Evolutionary conservation across 306 rosid genomes (phyloP).

Genomic region (Corylus avellana): DNA sequence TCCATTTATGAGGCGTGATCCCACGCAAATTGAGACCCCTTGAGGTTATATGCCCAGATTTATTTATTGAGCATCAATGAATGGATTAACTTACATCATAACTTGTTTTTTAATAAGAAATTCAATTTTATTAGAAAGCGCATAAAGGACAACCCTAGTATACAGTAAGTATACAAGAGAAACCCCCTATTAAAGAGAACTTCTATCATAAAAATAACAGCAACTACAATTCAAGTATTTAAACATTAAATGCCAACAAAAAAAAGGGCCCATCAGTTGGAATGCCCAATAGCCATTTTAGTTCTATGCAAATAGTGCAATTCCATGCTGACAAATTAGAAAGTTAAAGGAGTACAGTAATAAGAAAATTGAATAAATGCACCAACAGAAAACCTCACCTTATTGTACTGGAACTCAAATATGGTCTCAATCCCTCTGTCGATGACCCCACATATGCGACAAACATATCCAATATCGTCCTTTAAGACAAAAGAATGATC

Average conservation of each 20-base stretch:
- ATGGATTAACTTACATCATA: too few relatives aligned
- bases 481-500: slow-evolving; percentile 88
- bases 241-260: background rate
- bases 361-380: background rate
- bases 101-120: too few relatives aligned
- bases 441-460: slow-evolving; percentile 85
- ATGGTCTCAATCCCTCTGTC: slow-evolving; percentile 74
- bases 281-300: background rate
- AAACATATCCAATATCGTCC: slow-evolving; percentile 92
- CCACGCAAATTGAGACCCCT: too few relatives aligned
- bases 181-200: too few relatives aligned
- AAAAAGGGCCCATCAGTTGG: background rate
- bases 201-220: background rate
- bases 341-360: slow-evolving; percentile 7
- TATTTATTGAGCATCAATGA: background rate
- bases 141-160: too few relatives aligned
- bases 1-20: too few relatives aligned
- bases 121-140: too few relatives aligned
- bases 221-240: background rate
- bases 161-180: too few relatives aligned
- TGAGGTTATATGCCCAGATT: background rate
- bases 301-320: background rate
- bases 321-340: background rate
- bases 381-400: slow-evolving; percentile 33
- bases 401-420: slow-evolving; percentile 82